Conservation (phyloP, 208 protist species). For the Crithidia brevicula region DNA sequence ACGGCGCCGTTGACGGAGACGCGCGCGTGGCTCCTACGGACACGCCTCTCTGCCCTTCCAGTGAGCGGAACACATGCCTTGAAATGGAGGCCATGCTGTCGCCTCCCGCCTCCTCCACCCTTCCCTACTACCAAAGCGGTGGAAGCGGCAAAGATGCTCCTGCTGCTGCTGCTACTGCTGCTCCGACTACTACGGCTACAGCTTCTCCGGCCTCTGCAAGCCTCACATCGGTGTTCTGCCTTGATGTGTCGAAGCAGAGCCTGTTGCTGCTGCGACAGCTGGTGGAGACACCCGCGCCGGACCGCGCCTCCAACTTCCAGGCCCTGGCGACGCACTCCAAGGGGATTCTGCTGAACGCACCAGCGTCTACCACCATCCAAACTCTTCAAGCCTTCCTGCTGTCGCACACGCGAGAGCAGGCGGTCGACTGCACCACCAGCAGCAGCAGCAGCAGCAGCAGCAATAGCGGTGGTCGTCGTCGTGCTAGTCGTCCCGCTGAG, state of each 20-base stretch:
- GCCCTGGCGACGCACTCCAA: not conserved
- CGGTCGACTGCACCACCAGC: no score
- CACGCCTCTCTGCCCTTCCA: no score
- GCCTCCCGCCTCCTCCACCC: not conserved
- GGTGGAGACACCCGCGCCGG: constrained; percentile 11
- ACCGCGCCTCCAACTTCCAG: constrained; percentile 10
- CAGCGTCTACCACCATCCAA: constrained; percentile 4
- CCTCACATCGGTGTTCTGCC: constrained; percentile 15
- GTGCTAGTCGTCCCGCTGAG: not conserved
- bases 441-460: not conserved
- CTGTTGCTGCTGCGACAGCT: constrained; percentile 3
- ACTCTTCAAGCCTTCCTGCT: constrained; percentile 17
- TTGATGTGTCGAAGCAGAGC: constrained; percentile 16
- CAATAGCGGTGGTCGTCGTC: no score
- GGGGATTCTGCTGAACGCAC: constrained; percentile 19
- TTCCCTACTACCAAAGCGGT: not conserved
- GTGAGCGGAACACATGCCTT: no score
- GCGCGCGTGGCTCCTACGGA: no score
- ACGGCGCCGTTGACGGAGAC: not conserved
- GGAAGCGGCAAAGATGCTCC: not conserved
- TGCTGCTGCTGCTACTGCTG: not conserved
- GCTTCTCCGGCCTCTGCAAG: not conserved
- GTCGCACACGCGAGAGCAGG: not conserved
- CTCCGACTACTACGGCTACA: not conserved
- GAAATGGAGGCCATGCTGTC: constrained; percentile 21